A percentile compares a stretch with the other conserved stretches of the same genome.
phyloP scores from a whole-genome alignment of 768 basidiomycete genomes.

The Lactarius quietus region DNA sequence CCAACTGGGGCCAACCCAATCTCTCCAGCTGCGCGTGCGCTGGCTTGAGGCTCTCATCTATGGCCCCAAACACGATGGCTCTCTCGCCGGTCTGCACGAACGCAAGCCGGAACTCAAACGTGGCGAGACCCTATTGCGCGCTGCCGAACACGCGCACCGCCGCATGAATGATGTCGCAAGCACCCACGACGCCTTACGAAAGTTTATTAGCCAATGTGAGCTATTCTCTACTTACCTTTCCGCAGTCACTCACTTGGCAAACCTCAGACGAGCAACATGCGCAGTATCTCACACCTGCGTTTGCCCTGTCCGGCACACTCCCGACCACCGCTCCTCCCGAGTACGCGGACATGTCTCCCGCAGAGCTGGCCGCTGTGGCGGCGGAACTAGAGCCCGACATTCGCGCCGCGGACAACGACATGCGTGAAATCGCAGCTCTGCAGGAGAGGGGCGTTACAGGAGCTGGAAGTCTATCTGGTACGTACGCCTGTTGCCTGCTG shows the following conservation, averaged over 20 bases:
- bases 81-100: conserved; percentile 35
- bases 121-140: conserved; percentile 54
- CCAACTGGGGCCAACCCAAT: conserved; percentile 58
- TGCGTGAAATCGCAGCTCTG: conserved; percentile 70
- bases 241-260: not conserved
- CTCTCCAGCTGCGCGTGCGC: conserved; percentile 69
- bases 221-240: conserved; percentile 28
- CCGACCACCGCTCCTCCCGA: conserved; percentile 43
- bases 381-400: conserved; percentile 82
- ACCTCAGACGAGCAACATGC: conserved; percentile 73
- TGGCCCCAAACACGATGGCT: conserved; percentile 52
- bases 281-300: conserved; percentile 68
- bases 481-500: not conserved
- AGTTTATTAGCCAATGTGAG: conserved; percentile 72
- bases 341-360: conserved; percentile 61
- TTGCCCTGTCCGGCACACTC: conserved; percentile 65
- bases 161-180: conserved; percentile 56
- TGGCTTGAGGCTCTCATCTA: conserved; percentile 78
- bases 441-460: conserved; percentile 67
- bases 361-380: conserved; percentile 67
- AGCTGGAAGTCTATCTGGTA: conserved; percentile 68
- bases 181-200: conserved; percentile 64
- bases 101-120: conserved; percentile 42
- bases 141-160: conserved; percentile 59
- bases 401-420: conserved; percentile 75